phyloP scores from a whole-genome alignment of 164 flowering plant species.

The Malania oleifera region DNA sequence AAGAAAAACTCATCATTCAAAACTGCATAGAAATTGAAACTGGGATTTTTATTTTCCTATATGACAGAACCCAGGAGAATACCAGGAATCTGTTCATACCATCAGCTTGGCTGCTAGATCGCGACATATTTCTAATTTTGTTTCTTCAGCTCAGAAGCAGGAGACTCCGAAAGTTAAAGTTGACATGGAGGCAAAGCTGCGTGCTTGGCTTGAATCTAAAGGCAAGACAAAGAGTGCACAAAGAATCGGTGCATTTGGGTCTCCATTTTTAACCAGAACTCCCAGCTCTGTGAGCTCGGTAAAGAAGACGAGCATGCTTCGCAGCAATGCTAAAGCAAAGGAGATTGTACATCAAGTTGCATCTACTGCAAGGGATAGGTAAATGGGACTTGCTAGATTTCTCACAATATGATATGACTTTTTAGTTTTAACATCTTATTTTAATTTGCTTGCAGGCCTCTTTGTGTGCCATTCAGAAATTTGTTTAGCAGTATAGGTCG shows the following conservation, averaged over 20 bases:
- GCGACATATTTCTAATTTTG: constrained; percentile 57
- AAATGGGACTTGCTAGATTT: neutral
- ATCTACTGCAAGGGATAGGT: constrained; percentile 39
- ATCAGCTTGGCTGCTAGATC: constrained; percentile 88
- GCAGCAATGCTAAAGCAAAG: constrained; percentile 38
- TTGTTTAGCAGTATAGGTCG: constrained; percentile 26
- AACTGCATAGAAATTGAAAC: neutral
- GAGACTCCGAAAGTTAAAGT: constrained; percentile 55
- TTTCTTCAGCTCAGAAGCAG: constrained; percentile 47
- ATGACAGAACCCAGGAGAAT: constrained; percentile 79
- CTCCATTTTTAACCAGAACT: constrained; percentile 48
- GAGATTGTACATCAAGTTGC: constrained; percentile 9
- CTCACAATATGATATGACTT: neutral
- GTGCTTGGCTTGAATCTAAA: constrained; percentile 89
- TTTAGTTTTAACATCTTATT: neutral
- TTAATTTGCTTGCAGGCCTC: constrained; percentile 18
- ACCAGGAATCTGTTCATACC: constrained; percentile 82
- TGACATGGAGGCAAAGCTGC: constrained; percentile 86
- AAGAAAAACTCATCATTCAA: neutral
- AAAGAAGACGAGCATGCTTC: constrained; percentile 28
- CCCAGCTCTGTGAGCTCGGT: constrained; percentile 35
- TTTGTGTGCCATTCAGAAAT: constrained; percentile 15
- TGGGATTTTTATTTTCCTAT: neutral
- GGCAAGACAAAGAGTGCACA: constrained; percentile 72
- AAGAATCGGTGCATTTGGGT: constrained; percentile 27